These are phyloP conservation scores for Quercus ilex DNA, from an alignment of 306 rosid species.

Conservation along the genomic window DNA sequence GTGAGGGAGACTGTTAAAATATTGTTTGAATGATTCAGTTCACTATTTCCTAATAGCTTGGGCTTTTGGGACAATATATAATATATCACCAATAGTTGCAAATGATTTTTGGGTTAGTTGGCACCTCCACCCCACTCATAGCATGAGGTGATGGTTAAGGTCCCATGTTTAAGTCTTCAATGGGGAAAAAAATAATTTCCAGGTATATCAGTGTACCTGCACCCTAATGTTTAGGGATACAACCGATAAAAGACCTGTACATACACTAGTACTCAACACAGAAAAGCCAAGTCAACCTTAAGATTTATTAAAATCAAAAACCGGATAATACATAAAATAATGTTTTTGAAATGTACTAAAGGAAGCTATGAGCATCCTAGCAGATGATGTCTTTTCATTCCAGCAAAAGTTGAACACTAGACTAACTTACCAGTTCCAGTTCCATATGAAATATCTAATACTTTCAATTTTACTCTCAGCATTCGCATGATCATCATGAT, in stretches of 20 bases:
- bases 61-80: no score
- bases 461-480: conserved; percentile 72
- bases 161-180: no score
- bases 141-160: no score
- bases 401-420: not conserved
- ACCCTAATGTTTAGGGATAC: not conserved
- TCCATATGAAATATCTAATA: conserved; percentile 72
- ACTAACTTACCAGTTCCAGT: conserved; percentile 60
- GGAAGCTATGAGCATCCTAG: not conserved
- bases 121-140: no score
- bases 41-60: no score
- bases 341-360: not conserved
- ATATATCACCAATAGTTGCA: no score
- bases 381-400: conserved; percentile 2
- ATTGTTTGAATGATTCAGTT: no score
- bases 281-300: not conserved
- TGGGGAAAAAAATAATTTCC: no score
- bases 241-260: not conserved
- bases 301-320: not conserved
- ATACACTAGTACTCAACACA: not conserved
- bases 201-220: not conserved
- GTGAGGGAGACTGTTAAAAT: no score
- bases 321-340: not conserved
- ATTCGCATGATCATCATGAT: conserved; percentile 73
- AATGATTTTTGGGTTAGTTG: no score